Conservation (phyloP, 768 basidiomycete genomes). For the Kwoniella dendrophila region DNA sequence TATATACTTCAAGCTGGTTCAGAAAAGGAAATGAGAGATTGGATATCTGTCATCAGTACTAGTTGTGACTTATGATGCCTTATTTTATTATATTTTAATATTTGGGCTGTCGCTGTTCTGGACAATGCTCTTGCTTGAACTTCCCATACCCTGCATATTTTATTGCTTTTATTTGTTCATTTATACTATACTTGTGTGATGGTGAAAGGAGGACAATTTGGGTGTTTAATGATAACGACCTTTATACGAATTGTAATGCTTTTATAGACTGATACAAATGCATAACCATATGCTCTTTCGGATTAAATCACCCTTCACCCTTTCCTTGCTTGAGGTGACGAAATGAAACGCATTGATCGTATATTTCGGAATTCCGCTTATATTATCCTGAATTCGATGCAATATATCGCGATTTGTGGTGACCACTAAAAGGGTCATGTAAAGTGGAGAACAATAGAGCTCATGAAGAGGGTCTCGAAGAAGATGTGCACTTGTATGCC, state of each 20-base stretch:
- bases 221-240: neutral
- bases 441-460: slow-evolving; percentile 10
- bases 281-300: neutral
- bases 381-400: neutral
- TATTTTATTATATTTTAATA: neutral
- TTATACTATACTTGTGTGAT: neutral
- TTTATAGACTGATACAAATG: neutral
- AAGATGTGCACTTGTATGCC: too few species aligned
- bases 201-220: neutral
- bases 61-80: slow-evolving; percentile 12
- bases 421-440: neutral
- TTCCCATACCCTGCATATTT: slow-evolving; percentile 3
- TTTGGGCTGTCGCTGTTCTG: too few species aligned
- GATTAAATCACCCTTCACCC: neutral
- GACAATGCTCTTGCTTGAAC: too few species aligned
- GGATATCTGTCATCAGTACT: slow-evolving; percentile 62
- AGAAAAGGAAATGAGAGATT: slow-evolving; percentile 78
- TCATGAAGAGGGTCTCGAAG: too few species aligned
- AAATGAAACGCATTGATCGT: slow-evolving; percentile 1
- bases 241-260: neutral
- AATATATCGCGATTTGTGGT: neutral
- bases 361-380: neutral
- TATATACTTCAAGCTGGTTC: slow-evolving; percentile 82
- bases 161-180: neutral
- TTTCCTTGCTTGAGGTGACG: neutral